Conservation (phyloP, 2,329 filamentous ascomycete genomes). For the Fusarium sp. region DNA sequence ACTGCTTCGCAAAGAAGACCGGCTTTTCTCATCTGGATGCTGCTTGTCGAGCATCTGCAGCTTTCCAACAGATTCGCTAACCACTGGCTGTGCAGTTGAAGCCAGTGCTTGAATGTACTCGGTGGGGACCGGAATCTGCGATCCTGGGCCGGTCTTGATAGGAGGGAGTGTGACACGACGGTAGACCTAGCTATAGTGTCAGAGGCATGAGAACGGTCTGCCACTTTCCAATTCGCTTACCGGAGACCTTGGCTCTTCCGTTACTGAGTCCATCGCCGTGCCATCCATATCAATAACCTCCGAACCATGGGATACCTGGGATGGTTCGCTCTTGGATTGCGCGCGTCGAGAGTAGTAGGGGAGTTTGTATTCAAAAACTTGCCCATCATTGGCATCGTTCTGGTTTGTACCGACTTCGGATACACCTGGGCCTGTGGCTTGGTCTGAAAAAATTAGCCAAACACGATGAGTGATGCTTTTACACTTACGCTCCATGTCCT, state of each 20-base stretch:
- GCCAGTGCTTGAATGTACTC: slow-evolving; percentile 23
- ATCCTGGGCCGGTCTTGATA: slow-evolving; percentile 25
- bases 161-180: slow-evolving; percentile 47
- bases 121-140: slow-evolving; percentile 44
- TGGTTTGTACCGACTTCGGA: slow-evolving; percentile 27
- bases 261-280: background rate
- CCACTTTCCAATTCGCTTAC: slow-evolving; percentile 6
- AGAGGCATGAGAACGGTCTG: slow-evolving; percentile 6
- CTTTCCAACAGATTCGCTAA: background rate
- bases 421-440: slow-evolving; percentile 34
- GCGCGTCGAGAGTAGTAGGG: slow-evolving; percentile 58
- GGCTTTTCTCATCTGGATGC: background rate
- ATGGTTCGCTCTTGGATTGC: slow-evolving; percentile 61
- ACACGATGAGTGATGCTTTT: background rate
- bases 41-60: background rate
- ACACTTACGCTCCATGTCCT: slow-evolving; percentile 31
- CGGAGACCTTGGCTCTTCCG: slow-evolving; percentile 21
- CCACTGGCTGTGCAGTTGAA: background rate
- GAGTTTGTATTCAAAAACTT: slow-evolving; percentile 44
- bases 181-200: slow-evolving; percentile 19
- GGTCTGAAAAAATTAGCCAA: slow-evolving; percentile 34
- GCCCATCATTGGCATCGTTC: slow-evolving; percentile 33
- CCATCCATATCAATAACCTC: slow-evolving; percentile 31
- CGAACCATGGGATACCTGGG: slow-evolving; percentile 39
- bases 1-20: slow-evolving; percentile 1